Evolutionary conservation across 495 filamentous ascomycete genomes (phyloP).

Genomic region (Diplogelasinospora grovesii): DNA sequence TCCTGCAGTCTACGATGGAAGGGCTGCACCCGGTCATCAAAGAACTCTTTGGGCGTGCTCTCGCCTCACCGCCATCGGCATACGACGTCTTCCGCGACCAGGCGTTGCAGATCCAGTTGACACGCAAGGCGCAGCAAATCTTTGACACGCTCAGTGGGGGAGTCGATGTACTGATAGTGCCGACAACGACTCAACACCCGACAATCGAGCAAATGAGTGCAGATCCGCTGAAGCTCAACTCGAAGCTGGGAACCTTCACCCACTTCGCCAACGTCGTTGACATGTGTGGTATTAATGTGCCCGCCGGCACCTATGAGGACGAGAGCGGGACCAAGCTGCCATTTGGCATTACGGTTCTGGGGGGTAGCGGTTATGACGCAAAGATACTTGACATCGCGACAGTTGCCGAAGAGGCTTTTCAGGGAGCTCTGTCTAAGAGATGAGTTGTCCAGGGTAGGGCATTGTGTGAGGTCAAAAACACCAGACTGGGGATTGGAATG

Average conservation of each 20-base stretch:
- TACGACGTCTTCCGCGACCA: conserved; percentile 54
- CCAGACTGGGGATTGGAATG: too few relatives aligned
- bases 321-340: conserved; percentile 38
- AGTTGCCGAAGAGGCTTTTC: conserved; percentile 42
- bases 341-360: conserved; percentile 58
- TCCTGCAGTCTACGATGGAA: conserved; percentile 28
- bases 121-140: conserved; percentile 37
- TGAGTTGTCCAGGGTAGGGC: too few relatives aligned
- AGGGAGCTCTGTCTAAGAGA: conserved; percentile 2
- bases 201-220: conserved; percentile 50
- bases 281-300: conserved; percentile 53
- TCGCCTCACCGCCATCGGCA: conserved; percentile 39
- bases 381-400: conserved; percentile 49
- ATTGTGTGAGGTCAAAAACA: too few relatives aligned
- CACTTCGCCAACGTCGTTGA: conserved; percentile 62
- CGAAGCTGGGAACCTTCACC: conserved; percentile 52
- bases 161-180: conserved; percentile 55
- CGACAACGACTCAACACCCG: conserved; percentile 53
- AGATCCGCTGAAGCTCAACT: conserved; percentile 51
- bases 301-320: conserved; percentile 42
- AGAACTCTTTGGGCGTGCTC: conserved; percentile 42
- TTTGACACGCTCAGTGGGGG: conserved; percentile 38
- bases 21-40: conserved; percentile 51
- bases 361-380: conserved; percentile 48
- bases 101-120: conserved; percentile 38